Evolutionary conservation across 108 stramenopile genomes (phyloP), one percentile per base, ranked within the genome.

Genomic region (Nitzschia palea): DNA sequence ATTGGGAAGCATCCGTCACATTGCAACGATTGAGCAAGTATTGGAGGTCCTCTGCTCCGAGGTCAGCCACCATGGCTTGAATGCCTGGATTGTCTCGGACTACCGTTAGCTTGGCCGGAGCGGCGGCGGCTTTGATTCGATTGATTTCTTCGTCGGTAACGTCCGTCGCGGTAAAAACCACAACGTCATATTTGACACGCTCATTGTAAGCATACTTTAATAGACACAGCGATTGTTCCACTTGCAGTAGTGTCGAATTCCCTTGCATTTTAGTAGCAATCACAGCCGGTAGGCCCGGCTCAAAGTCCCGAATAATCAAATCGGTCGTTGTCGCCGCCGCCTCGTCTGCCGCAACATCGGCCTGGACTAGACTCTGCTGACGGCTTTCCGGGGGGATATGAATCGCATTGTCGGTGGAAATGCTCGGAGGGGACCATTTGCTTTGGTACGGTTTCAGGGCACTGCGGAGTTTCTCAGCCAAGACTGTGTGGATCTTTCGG

Each of bases 221-320:
- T 9, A 79, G 55, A 56, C 78, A 79, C n/a, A 79, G 18, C 31
- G 44, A 54, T 67, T 78, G 77, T 20, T 61, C 67, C 28, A 71
- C 26, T 0, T 25, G 26, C 12, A 42, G 25, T 1, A 65, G 28
- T n/a, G 68, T 37, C 14, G 40, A 17, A 0, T 33, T 57, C 22
- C 74, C 77, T 44, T 79, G 78, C 32, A 83, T 79, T 43, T 83
- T 83, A 42, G 78, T 74, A 1, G 56, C 82, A 65, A 83, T 76
- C 3, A 83, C 78, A 0, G 29, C 70, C 12, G 55, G 55, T 18
- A 56, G 27, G 30, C 32, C 17, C 15, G 55, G 33, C 9, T 56
- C 55, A 33, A 56, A 56, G 33, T 56, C 55, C 1, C 17, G 2
- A 27, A 56, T 33, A 18, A 20, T 17, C 22, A 20, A 20, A 22